Evolutionary conservation across 1,139 yeast genomes (phyloP).

Genomic region (Candida glucosophila): DNA sequence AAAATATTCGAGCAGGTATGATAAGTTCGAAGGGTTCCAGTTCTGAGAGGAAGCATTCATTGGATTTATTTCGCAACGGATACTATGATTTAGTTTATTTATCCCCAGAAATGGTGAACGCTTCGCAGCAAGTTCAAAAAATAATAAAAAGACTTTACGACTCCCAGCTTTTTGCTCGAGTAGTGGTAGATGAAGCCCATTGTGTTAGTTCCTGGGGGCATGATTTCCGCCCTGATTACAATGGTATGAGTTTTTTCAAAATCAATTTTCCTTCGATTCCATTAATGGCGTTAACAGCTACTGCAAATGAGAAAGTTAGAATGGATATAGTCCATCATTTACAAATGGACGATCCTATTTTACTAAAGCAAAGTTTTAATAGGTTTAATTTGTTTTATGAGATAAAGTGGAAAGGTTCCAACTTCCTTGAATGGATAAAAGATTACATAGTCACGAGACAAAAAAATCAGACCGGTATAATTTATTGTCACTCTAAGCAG

Average conservation of each 20-base stretch:
- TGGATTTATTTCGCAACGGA: conserved; percentile 57
- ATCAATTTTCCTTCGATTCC: conserved; percentile 71
- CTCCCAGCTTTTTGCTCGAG: conserved; percentile 58
- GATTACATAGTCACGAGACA: conserved; percentile 46
- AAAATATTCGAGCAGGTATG: conserved; percentile 77
- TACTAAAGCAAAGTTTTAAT: conserved; percentile 76
- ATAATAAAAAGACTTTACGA: conserved; percentile 53
- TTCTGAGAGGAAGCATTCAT: conserved; percentile 56
- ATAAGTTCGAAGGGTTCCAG: conserved; percentile 68
- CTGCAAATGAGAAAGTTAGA: conserved; percentile 89
- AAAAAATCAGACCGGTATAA: conserved; percentile 67
- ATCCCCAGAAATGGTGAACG: conserved; percentile 92
- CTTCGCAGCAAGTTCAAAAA: conserved; percentile 60
- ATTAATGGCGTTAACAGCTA: conserved; percentile 93
- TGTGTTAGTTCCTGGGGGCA: conserved; percentile 99
- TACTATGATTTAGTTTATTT: conserved; percentile 70
- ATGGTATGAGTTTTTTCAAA: conserved; percentile 69
- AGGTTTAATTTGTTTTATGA: conserved; percentile 79
- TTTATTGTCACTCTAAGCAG: conserved; percentile 86
- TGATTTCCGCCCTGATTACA: conserved; percentile 94
- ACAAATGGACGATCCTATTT: conserved; percentile 45
- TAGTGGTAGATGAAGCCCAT: conserved; percentile 97
- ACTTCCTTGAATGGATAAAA: conserved; percentile 53
- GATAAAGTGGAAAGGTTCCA: conserved; percentile 54
- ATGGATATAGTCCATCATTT: conserved; percentile 77